Evolutionary conservation across 2,329 filamentous ascomycete genomes (phyloP), one percentile per base, ranked within the genome.

Genomic region (Exophiala sp.): DNA sequence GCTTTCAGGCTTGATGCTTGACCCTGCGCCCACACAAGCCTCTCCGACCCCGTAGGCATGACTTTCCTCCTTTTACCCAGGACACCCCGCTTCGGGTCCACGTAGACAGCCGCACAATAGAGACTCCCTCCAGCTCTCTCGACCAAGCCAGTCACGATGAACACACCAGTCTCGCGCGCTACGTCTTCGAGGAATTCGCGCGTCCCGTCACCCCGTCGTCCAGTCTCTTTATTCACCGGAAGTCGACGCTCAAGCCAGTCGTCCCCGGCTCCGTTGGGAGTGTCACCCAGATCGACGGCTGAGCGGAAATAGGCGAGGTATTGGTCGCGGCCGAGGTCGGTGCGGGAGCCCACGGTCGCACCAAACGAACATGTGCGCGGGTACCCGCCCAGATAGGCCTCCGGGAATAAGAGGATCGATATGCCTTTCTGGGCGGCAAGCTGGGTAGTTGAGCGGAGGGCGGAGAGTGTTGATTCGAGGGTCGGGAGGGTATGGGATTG

Each of bases 371-470:
- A 83, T 14, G 85, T 88, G 9, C 90, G 84, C 14, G 91, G 91
- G 65, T 96, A 96, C 1, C 90, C 91, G 40, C 91, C 91, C 1
- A 96, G 77, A 64, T 88, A 95, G 18, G 90, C 90, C 72, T 97
- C 90, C 0, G 91, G 91, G 54, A 96, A 90, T 45, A 96, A 80
- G 22, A 96, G 75, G 43, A 96, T 75, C 65, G 93, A 72, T 13
- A 80, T 73, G 41, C 71, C 72, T 35, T 72, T 66, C 10, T 65
- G 75, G 32, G 82, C 78, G n/a, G 89, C 89, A 29, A 74, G 70
- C 19, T 70, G 70, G 27, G 85, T 82, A 11, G 85, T 80, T 9
- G 66, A 59, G 61, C 82, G 75, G 43, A 95, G 78, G 29, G 83
- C 78, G 5, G 68, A 62, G 48, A 95, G 77, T 1, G 88, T 94